phyloP scores from a whole-genome alignment of 1,284 basidiomycete genomes.

The Pulveroboletus ridleyi region DNA sequence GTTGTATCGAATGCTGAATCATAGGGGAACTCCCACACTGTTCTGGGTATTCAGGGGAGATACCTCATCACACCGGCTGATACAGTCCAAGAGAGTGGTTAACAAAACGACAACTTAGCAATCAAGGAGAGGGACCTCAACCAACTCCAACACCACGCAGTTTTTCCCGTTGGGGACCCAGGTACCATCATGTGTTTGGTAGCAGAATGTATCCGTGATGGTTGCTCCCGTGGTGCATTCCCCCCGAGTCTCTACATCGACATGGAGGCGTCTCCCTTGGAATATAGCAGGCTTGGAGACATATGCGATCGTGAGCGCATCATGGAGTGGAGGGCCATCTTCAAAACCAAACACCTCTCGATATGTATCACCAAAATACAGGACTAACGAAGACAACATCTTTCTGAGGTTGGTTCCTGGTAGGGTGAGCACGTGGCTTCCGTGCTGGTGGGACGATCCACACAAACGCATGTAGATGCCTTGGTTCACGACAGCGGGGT shows the following conservation, averaged over 20 bases:
- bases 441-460: conserved; percentile 40
- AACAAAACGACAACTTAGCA: not conserved
- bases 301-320: conserved; percentile 81
- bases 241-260: conserved; percentile 78
- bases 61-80: conserved; percentile 60
- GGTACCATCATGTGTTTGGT: conserved; percentile 57
- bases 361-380: conserved; percentile 75
- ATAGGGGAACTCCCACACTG: not conserved
- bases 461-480: conserved; percentile 60
- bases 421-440: not conserved
- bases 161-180: conserved; percentile 79
- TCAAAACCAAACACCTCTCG: conserved; percentile 74
- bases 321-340: conserved; percentile 83
- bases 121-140: conserved; percentile 58
- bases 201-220: conserved; percentile 77
- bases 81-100: conserved; percentile 49
- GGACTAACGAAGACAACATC: conserved; percentile 75
- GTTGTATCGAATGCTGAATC: not conserved
- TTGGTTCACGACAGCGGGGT: conserved; percentile 76
- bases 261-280: conserved; percentile 61
- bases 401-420: conserved; percentile 66
- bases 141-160: conserved; percentile 67
- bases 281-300: conserved; percentile 72
- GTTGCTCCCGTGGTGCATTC: conserved; percentile 75
- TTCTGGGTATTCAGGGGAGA: conserved; percentile 55